These are phyloP conservation scores for Candida andamanensis DNA, from an alignment of 805 yeast species.

Conservation along the genomic window DNA sequence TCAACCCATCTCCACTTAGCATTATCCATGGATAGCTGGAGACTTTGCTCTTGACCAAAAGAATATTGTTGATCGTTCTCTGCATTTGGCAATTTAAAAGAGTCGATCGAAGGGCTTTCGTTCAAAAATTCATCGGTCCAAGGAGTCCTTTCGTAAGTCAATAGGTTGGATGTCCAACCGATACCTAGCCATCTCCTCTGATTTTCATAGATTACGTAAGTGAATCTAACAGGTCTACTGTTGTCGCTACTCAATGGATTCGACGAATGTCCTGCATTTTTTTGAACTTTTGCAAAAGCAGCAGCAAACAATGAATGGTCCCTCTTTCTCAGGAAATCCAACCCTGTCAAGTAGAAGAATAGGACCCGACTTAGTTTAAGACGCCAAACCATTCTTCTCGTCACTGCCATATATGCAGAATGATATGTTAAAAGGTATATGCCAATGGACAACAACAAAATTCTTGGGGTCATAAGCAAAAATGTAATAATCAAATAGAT, in stretches of 20 bases:
- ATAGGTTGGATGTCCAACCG: slow-evolving; percentile 92
- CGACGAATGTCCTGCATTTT: slow-evolving; percentile 22
- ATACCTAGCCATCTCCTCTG: slow-evolving; percentile 97
- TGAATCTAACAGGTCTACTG: slow-evolving; percentile 63
- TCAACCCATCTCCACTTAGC: slow-evolving; percentile 96
- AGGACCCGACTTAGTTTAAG: slow-evolving; percentile 63
- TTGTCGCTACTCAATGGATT: slow-evolving; percentile 14
- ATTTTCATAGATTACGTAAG: slow-evolving; percentile 89
- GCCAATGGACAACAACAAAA: slow-evolving; percentile 55
- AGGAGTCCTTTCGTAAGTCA: slow-evolving; percentile 89
- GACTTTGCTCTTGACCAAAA: slow-evolving; percentile 18
- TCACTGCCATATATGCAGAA: slow-evolving; percentile 77
- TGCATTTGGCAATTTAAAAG: slow-evolving; percentile 76
- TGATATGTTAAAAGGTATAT: slow-evolving; percentile 72
- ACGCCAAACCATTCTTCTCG: slow-evolving; percentile 82
- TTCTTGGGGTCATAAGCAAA: slow-evolving; percentile 67
- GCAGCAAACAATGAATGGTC: slow-evolving; percentile 48
- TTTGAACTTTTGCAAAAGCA: slow-evolving; percentile 50
- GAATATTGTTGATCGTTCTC: slow-evolving; percentile 27
- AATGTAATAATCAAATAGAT: slow-evolving; percentile 66
- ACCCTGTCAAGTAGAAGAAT: slow-evolving; percentile 80
- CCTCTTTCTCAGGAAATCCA: slow-evolving; percentile 56
- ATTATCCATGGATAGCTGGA: slow-evolving; percentile 21
- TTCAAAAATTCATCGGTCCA: slow-evolving; percentile 97
- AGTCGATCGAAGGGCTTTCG: slow-evolving; percentile 72